phyloP scores from a whole-genome alignment of 805 yeast species.

The fission yeast (Schizosaccharomyces pombe) region ASM294v3 CU329670.1:614001-614500 shows the following conservation, averaged over 20 bases:
- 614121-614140: slow-evolving; percentile 68
- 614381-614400: slow-evolving; percentile 17
- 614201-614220: slow-evolving; percentile 78
- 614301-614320: slow-evolving; percentile 90
- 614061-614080: slow-evolving; percentile 64
- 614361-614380: slow-evolving; percentile 94
- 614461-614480: slow-evolving; percentile 67
- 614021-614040: slow-evolving; percentile 58
- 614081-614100: slow-evolving; percentile 38
- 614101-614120: slow-evolving; percentile 95
- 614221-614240: slow-evolving; percentile 49
- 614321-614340: slow-evolving; percentile 82
- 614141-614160: slow-evolving; percentile 66
- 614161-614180: slow-evolving; percentile 82
- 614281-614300: slow-evolving; percentile 96
- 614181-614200: slow-evolving; percentile 77
- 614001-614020: slow-evolving; percentile 45
- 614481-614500: slow-evolving; percentile 13
- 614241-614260: slow-evolving; percentile 14
- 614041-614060: slow-evolving; percentile 44
- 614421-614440: slow-evolving; percentile 50
- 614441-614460: slow-evolving; percentile 92
- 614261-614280: slow-evolving; percentile 29
- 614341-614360: slow-evolving; percentile 89
- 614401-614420: neutral